Conservation (phyloP, 805 yeast species). For the Candida xyloterini region DNA sequence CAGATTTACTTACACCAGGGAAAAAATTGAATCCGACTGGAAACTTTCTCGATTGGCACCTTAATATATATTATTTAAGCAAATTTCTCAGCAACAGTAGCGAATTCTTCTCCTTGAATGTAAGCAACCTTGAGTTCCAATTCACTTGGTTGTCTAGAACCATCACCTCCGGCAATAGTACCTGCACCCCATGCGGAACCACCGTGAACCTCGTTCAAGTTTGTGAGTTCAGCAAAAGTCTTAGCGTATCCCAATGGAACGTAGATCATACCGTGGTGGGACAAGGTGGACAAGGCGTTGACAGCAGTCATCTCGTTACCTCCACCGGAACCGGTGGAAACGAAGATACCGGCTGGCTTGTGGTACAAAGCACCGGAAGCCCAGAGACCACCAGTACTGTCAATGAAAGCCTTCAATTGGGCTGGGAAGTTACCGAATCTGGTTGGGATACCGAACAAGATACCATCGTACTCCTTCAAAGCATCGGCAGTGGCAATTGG, state of each 20-base stretch:
- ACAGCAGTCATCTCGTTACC: conserved; percentile 76
- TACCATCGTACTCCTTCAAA: conserved; percentile 68
- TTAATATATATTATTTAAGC: conserved; percentile 5
- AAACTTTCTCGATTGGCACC: conserved; percentile 71
- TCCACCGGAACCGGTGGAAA: conserved; percentile 78
- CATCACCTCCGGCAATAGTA: conserved; percentile 71
- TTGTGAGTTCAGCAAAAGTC: conserved; percentile 51
- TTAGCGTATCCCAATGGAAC: conserved; percentile 76
- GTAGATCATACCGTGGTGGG: conserved; percentile 78
- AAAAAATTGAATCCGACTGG: conserved; percentile 51
- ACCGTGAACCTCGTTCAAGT: conserved; percentile 69
- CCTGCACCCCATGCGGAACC: conserved; percentile 91
- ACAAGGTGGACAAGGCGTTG: conserved; percentile 60
- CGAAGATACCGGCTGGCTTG: conserved; percentile 73
- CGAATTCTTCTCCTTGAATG: conserved; percentile 68
- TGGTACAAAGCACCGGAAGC: conserved; percentile 68
- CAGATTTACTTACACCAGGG: conserved; percentile 70
- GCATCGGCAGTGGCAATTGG: conserved; percentile 65
- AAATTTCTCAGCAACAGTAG: conserved; percentile 38
- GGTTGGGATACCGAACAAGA: conserved; percentile 84
- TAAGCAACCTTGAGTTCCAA: conserved; percentile 63
- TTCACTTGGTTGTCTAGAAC: conserved; percentile 65
- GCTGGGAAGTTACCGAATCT: conserved; percentile 82
- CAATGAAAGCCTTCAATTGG: conserved; percentile 77
- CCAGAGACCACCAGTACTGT: conserved; percentile 79